Conservation (phyloP, 164 flowering plant species). For the Chimonanthus praecox region DNA sequence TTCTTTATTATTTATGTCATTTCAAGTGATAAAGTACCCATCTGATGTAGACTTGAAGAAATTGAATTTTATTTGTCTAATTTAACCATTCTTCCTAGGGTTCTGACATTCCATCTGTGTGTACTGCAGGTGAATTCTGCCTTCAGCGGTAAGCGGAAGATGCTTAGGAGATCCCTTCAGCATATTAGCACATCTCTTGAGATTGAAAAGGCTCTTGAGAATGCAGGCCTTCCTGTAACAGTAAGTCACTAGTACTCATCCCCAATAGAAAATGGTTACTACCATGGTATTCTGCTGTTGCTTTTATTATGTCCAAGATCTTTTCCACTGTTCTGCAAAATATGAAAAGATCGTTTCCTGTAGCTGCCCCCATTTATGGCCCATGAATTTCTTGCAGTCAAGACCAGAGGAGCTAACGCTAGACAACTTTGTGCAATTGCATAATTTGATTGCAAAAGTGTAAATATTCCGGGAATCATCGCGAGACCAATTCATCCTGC, state of each 20-base stretch:
- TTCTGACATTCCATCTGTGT: background rate
- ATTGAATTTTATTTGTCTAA: too few species aligned
- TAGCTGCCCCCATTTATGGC: background rate
- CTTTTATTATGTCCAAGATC: background rate
- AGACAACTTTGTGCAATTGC: constrained; percentile 80
- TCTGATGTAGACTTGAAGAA: background rate
- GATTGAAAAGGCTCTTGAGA: constrained; percentile 64
- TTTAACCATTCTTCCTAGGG: background rate
- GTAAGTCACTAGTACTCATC: constrained; percentile 28
- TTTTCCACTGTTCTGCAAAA: background rate
- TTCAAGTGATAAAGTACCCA: background rate
- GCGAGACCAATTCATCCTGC: background rate
- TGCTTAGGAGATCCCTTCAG: constrained; percentile 81
- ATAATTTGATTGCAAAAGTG: constrained; percentile 44
- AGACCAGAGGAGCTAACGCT: constrained; percentile 88
- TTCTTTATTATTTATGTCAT: background rate
- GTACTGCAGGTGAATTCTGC: constrained; percentile 74
- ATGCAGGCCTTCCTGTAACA: constrained; percentile 53
- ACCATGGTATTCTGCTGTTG: background rate
- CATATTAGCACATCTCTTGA: constrained; percentile 56
- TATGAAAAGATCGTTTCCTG: background rate
- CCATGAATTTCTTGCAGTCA: constrained; percentile 42
- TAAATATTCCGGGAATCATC: constrained; percentile 13
- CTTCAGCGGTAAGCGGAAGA: constrained; percentile 88
- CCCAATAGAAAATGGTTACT: too few species aligned